Evolutionary conservation across 257 asterid genomes (phyloP).

Genomic region (Scutellaria galericulata): DNA sequence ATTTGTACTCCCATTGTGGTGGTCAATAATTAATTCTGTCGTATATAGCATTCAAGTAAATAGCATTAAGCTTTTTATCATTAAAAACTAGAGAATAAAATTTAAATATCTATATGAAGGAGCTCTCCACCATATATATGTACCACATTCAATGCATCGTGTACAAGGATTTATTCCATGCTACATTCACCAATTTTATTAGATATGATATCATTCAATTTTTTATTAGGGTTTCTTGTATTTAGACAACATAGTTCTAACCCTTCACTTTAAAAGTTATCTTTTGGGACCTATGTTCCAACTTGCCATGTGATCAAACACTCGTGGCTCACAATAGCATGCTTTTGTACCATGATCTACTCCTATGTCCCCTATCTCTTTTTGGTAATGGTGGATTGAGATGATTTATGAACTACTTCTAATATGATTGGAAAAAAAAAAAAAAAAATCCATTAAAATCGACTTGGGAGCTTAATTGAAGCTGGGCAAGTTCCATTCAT

Average conservation of each 20-base stretch:
- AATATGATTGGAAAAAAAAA: no score
- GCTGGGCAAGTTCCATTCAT: no score
- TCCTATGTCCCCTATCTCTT: slow-evolving; percentile 1
- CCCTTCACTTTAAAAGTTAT: background rate
- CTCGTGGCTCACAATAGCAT: slow-evolving; percentile 13
- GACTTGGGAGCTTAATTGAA: no score
- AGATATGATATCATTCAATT: no score
- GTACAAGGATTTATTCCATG: background rate
- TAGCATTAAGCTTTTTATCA: background rate
- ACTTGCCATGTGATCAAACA: slow-evolving; percentile 39
- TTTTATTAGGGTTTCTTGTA: slow-evolving; percentile 20
- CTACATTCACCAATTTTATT: no score
- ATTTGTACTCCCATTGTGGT: background rate
- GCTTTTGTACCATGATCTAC: slow-evolving; percentile 24
- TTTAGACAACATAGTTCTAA: slow-evolving; percentile 10
- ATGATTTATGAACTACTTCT: no score
- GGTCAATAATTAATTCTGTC: background rate
- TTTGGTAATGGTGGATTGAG: no score
- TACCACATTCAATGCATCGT: background rate
- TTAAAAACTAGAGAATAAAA: background rate
- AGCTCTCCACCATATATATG: background rate
- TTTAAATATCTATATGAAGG: background rate
- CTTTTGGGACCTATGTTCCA: slow-evolving; percentile 19
- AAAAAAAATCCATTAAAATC: no score
- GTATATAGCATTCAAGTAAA: background rate